phyloP scores from a whole-genome alignment of 2,329 filamentous ascomycete species.

The Lecanicillium sp. region DNA sequence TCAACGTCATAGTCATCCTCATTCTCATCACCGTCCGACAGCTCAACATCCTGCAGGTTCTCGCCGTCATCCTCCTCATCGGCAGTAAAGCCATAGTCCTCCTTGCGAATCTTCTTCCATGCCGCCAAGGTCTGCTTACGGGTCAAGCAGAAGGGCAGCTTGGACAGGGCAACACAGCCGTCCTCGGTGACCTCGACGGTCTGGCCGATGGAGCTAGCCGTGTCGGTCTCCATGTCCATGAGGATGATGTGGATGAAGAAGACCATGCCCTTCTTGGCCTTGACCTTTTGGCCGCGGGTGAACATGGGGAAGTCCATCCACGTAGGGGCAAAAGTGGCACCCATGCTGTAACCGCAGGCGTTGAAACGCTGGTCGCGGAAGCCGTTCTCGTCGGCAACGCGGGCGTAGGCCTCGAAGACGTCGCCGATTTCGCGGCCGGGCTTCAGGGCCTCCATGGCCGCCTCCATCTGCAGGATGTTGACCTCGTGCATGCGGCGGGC shows the following conservation, averaged over 20 bases:
- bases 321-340: conserved; percentile 7
- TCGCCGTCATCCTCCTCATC: conserved; percentile 23
- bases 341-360: conserved; percentile 10
- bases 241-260: conserved; percentile 27
- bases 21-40: conserved; percentile 20
- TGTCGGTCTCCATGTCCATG: conserved; percentile 25
- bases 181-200: conserved; percentile 20
- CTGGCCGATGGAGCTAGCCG: conserved; percentile 24
- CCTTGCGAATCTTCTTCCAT: conserved; percentile 24
- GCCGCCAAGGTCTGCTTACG: conserved; percentile 24
- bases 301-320: conserved; percentile 10
- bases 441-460: conserved; percentile 8
- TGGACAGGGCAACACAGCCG: conserved; percentile 22
- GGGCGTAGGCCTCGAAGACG: conserved; percentile 10
- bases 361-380: conserved; percentile 9
- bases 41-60: conserved; percentile 24
- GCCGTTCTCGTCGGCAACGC: conserved; percentile 11
- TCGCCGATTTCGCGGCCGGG: conserved; percentile 8
- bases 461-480: conserved; percentile 10
- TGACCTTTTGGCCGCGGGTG: conserved; percentile 5
- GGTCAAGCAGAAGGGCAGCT: conserved; percentile 23
- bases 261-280: conserved; percentile 16
- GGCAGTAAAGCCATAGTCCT: conserved; percentile 23
- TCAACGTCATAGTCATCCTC: conserved; percentile 23
- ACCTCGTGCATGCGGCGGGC: conserved; percentile 9